Base-by-base conservation (phyloP, 805 yeast species). In the Starmerella vaccinii region DNA sequence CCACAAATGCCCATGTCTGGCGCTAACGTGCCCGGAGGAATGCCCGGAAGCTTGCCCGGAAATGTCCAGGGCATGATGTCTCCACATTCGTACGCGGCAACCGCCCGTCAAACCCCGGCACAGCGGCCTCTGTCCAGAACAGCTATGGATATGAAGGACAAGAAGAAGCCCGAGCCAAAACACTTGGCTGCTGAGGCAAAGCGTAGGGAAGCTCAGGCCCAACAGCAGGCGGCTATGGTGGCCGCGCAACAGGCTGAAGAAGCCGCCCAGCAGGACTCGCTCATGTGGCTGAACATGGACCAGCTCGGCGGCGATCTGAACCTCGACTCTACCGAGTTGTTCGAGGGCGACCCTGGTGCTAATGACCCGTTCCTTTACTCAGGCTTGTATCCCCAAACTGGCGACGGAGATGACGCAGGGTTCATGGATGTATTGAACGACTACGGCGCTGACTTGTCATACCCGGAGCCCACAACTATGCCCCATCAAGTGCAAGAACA, bases 201-300 rank as follows among this genome's bases (percentile, higher is more conserved):
- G 34, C 34, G 45, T 5, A 26, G 45, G 6, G 15, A 30, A 5
- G 48, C 51, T 1, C 50, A 49, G 22, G 46, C 39, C 23, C 47
- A 47, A 40, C 34, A 18, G 23, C 46, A 46, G 44, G 38, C 30
- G 2, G 26, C 40, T 6, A 37, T 37, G 23, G 33, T 26, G 23
- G 47, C 41, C 18, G 47, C 39, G 18, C 51, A 23, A 8, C 42
- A 45, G 34, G 47, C 19, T 42, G 45, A 42, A 38, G 48, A 33
- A 44, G 43, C 30, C 22, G 40, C 32, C 29, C 38, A 30, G 30
- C 35, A 10, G 23, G 59, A 56, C 16, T 40, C 48, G 8, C 29
- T 55, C 39, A 46, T 37, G 32, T 57, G 60, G 60, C 51, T 57
- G 19, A 56, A 53, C 32, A 45, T 56, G 41, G 59, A 57, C 46